phyloP scores from a whole-genome alignment of 164 flowering plant genomes.

The Protea cynaroides region DNA sequence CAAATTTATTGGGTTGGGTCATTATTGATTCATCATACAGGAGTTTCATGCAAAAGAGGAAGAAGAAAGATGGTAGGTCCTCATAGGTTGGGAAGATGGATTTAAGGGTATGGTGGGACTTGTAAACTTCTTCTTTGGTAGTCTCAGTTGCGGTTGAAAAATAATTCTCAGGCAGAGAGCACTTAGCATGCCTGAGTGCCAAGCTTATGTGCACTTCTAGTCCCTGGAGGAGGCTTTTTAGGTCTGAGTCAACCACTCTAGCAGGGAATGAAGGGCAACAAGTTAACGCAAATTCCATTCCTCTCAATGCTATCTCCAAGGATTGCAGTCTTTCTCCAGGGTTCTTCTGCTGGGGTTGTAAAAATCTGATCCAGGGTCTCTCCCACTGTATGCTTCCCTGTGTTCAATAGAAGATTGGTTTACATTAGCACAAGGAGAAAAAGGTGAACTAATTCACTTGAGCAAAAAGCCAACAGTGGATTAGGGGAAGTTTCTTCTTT shows the following conservation, averaged over 20 bases:
- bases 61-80: constrained; percentile 62
- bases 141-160: constrained; percentile 44
- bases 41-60: constrained; percentile 66
- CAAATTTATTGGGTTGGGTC: constrained; percentile 3
- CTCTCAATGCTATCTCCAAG: constrained; percentile 47
- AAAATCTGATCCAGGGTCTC: constrained; percentile 30
- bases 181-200: constrained; percentile 27
- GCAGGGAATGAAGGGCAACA: constrained; percentile 30
- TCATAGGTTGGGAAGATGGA: constrained; percentile 20
- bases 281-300: constrained; percentile 64
- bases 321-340: constrained; percentile 42
- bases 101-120: constrained; percentile 39
- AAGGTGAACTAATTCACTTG: too few species aligned
- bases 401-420: neutral
- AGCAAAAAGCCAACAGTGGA: too few species aligned
- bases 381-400: constrained; percentile 87
- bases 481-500: too few species aligned
- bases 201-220: constrained; percentile 24
- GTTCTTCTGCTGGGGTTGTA: constrained; percentile 18
- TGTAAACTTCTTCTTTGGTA: constrained; percentile 8
- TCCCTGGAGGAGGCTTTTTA: too few species aligned
- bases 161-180: constrained; percentile 14
- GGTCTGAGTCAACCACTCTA: constrained; percentile 11
- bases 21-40: constrained; percentile 24
- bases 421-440: too few species aligned